A percentile compares a stretch with the other conserved stretches of the same genome.
Evolutionary conservation across 2,329 filamentous ascomycete genomes (phyloP).

Genomic region (Alternaria gaisen): DNA sequence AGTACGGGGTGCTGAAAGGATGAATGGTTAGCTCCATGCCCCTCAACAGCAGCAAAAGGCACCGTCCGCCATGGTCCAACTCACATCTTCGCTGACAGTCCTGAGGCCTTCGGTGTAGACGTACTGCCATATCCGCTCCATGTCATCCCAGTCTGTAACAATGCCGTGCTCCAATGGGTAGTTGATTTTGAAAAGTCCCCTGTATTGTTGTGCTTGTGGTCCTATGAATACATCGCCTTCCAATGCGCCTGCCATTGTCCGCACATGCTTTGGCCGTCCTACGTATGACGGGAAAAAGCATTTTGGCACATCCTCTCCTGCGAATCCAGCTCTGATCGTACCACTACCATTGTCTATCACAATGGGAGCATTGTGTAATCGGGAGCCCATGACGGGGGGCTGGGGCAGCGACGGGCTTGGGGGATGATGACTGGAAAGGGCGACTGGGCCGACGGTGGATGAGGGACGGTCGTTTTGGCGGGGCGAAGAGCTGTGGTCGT

Average conservation of each 20-base stretch:
- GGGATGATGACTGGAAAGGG: neutral
- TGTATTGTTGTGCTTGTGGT: constrained; percentile 86
- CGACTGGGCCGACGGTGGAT: neutral
- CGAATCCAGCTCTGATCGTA: constrained; percentile 96
- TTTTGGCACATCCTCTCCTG: constrained; percentile 93
- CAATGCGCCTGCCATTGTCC: constrained; percentile 93
- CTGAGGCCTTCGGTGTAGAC: constrained; percentile 96
- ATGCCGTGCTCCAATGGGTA: constrained; percentile 98
- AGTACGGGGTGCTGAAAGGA: constrained; percentile 82
- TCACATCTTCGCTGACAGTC: constrained; percentile 93
- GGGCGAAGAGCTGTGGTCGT: constrained; percentile 20
- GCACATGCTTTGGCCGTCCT: constrained; percentile 91
- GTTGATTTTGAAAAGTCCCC: constrained; percentile 91
- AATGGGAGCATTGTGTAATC: constrained; percentile 95
- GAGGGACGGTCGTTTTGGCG: neutral
- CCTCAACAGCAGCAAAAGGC: constrained; percentile 15
- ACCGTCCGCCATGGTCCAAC: constrained; percentile 28
- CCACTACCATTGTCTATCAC: constrained; percentile 99
- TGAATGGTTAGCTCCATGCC: constrained; percentile 21
- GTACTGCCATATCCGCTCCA: constrained; percentile 99
- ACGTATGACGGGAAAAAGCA: constrained; percentile 98
- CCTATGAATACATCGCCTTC: constrained; percentile 98
- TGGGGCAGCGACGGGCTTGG: neutral
- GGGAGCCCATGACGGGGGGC: constrained; percentile 65
- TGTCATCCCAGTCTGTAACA: constrained; percentile 99